Evolutionary conservation across 805 yeast genomes (phyloP).

Genomic region (Saccharomycopsis babjevae): DNA sequence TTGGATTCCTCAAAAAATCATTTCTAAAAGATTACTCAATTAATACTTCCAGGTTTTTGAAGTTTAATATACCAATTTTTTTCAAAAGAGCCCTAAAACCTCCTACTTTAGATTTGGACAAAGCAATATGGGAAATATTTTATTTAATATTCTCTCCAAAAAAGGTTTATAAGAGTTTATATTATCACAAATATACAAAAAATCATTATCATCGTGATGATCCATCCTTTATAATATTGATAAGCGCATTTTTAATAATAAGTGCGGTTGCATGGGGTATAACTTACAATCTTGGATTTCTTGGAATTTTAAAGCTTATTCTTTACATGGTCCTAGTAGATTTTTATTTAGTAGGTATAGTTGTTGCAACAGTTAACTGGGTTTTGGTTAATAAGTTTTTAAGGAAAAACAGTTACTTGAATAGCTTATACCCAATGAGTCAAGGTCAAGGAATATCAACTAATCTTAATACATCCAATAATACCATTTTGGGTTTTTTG

Average conservation of each 20-base stretch:
- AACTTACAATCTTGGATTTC: constrained; percentile 56
- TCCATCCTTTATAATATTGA: constrained; percentile 73
- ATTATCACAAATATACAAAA: constrained; percentile 72
- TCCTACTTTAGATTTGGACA: constrained; percentile 79
- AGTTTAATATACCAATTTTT: constrained; percentile 26
- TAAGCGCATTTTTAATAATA: constrained; percentile 53
- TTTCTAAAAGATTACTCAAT: constrained; percentile 8
- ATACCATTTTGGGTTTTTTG: background rate
- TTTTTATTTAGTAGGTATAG: constrained; percentile 58
- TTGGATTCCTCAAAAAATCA: background rate
- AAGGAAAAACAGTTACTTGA: constrained; percentile 28
- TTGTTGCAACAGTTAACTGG: constrained; percentile 70
- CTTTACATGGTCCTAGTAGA: constrained; percentile 80
- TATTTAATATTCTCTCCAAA: constrained; percentile 66
- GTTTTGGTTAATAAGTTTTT: constrained; percentile 55
- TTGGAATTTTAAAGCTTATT: constrained; percentile 55
- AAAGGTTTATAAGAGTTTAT: constrained; percentile 71
- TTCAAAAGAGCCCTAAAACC: constrained; percentile 50
- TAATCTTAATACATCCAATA: background rate
- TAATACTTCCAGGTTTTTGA: constrained; percentile 10
- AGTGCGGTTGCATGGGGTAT: constrained; percentile 89
- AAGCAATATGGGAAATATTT: constrained; percentile 86
- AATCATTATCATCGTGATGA: constrained; percentile 85
- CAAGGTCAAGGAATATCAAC: background rate
- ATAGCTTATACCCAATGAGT: background rate